Evolutionary conservation across 1,139 yeast species (phyloP).

Genomic region (Sugiyamaella pinicola): DNA sequence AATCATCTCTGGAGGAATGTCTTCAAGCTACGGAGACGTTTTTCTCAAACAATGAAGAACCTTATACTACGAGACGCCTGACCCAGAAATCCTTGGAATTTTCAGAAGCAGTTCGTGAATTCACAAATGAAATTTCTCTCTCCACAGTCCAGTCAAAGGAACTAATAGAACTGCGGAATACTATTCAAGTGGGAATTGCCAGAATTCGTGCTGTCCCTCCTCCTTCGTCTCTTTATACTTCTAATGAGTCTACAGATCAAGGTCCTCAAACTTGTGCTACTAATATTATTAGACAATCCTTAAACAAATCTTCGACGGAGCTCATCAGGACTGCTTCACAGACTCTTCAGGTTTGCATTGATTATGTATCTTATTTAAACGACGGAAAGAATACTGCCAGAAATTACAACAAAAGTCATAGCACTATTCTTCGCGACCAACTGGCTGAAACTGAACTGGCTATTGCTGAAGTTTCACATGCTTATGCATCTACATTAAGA

Average conservation of each 20-base stretch:
- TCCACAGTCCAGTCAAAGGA: constrained; percentile 43
- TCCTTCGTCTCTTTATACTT: constrained; percentile 34
- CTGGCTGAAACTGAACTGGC: constrained; percentile 16
- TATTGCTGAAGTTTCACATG: constrained; percentile 19
- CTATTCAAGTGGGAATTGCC: constrained; percentile 45
- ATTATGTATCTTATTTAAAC: constrained; percentile 24
- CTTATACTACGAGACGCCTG: constrained; percentile 36
- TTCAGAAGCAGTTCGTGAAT: constrained; percentile 49
- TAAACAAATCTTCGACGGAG: constrained; percentile 16
- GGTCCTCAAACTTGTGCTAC: constrained; percentile 6
- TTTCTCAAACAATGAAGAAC: constrained; percentile 26
- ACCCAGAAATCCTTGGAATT: constrained; percentile 42
- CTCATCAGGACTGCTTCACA: constrained; percentile 24
- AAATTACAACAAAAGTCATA: constrained; percentile 4
- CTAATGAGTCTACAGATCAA: neutral
- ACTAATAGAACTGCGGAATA: constrained; percentile 46
- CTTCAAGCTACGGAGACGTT: constrained; percentile 24
- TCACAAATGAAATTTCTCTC: constrained; percentile 47
- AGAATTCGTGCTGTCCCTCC: constrained; percentile 49
- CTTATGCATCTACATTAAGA: constrained; percentile 20
- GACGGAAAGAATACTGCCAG: constrained; percentile 14
- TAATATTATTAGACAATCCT: constrained; percentile 4
- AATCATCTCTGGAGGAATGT: constrained; percentile 28
- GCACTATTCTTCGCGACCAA: constrained; percentile 2
- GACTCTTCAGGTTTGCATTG: constrained; percentile 25